phyloP scores from a whole-genome alignment of 2,329 filamentous ascomycete species.

The Calonectria henricotiae region DNA sequence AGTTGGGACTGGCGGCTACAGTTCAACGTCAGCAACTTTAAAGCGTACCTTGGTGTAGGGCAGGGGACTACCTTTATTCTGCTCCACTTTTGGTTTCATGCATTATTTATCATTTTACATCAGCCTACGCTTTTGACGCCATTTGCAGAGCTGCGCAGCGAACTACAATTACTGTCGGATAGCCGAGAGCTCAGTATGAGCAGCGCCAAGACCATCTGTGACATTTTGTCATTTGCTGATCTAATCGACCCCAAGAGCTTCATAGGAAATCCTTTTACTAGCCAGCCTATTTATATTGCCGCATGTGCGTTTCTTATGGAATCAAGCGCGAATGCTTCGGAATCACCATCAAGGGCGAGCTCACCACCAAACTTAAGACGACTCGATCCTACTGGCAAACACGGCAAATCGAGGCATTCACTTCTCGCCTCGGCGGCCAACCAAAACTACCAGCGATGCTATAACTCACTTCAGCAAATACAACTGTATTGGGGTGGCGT shows the following conservation, averaged over 20 bases:
- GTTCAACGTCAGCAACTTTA: conserved; percentile 90
- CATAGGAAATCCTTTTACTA: conserved; percentile 90
- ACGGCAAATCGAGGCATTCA: conserved; percentile 76
- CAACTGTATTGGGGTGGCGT: conserved; percentile 90
- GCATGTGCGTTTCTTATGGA: conserved; percentile 92
- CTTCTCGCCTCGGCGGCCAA: conserved; percentile 86
- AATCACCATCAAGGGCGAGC: conserved; percentile 70
- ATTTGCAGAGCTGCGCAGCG: conserved; percentile 73
- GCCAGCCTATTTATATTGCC: conserved; percentile 92
- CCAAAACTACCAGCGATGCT: conserved; percentile 90
- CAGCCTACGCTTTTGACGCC: conserved; percentile 87
- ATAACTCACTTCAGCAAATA: conserved; percentile 86
- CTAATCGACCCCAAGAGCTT: conserved; percentile 89
- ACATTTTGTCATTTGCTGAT: conserved; percentile 89
- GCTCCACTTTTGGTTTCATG: conserved; percentile 91
- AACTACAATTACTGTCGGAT: conserved; percentile 83
- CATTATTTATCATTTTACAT: conserved; percentile 87
- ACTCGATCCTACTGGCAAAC: conserved; percentile 30
- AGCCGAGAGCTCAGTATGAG: conserved; percentile 89
- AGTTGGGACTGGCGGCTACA: conserved; percentile 82
- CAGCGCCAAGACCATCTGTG: conserved; percentile 91
- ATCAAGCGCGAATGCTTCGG: conserved; percentile 80
- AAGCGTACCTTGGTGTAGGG: conserved; percentile 84
- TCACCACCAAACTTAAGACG: conserved; percentile 62
- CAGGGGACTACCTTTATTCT: conserved; percentile 91